Base-by-base conservation (phyloP, 176 grass and related monocot species). In the Oryza glaberrima region DNA sequence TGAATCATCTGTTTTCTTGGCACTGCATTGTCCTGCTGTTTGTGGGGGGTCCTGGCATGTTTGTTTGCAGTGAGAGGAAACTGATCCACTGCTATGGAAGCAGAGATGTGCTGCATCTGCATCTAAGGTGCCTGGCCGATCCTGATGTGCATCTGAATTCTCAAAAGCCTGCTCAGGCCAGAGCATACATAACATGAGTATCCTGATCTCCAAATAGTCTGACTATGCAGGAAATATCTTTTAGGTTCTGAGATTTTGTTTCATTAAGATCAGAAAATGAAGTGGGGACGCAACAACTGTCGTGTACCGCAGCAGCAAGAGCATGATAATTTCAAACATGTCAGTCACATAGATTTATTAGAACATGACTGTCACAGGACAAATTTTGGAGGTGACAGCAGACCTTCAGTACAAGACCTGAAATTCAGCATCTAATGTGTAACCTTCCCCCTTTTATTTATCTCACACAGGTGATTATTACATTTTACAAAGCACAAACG, bases 401-500 rank as follows among this genome's bases (percentile, higher is more conserved):
- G 2, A 22, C 5, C 40, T 63, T 65, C 32, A 36, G 56, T 32
- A 81, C 52, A 77, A 23, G 15, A 36, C 45, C 11, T 73, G 72
- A 44, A 46, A 82, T 83, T 51, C 70, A 41, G 25, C 67, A 81
- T 70, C 5, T 4, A 66, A 25, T 65, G 78, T 69, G 64, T 38
- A 20, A 44, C 75, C 15, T 52, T 74, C 30, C 28, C 61, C 76
- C 15, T 48, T 78, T 86, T 89, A 87, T 87, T 92, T 81, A 90
- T 82, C 11, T 58, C 23, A 82, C 1, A 80, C 5, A 35, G 67
- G 67, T 41, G 7, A 41, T 72, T 64, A 68, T 36, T 17, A 77
- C 28, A 28, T 61, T 61, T 36, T 17, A 77, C 28, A 28, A 48
- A 68, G 63, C 13, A 82, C 14, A 47, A 36, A 78, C 8, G 2